phyloP scores from a whole-genome alignment of 768 basidiomycete species.

The Lentinus tigrinus region DNA sequence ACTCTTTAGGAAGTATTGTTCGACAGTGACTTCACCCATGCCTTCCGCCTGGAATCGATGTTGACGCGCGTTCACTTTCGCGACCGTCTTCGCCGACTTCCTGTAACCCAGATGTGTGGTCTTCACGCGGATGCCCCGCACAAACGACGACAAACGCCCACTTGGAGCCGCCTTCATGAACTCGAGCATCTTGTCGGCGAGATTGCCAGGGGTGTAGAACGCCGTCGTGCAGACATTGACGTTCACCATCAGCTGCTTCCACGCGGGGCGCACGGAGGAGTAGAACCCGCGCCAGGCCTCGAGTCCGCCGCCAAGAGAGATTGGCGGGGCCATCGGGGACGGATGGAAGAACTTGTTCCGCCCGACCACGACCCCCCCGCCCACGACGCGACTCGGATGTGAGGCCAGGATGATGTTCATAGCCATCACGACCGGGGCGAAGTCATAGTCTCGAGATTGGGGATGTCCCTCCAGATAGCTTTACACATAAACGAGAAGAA shows the following conservation, averaged over 20 bases:
- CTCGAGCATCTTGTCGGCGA: slow-evolving; percentile 41
- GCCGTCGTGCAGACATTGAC: slow-evolving; percentile 54
- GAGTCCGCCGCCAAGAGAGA: slow-evolving; percentile 49
- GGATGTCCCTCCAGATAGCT: slow-evolving; percentile 48
- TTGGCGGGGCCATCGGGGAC: slow-evolving; percentile 25
- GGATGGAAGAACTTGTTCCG: slow-evolving; percentile 54
- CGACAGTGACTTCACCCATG: slow-evolving; percentile 41
- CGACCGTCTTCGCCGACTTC: slow-evolving; percentile 65
- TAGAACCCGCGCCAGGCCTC: slow-evolving; percentile 58
- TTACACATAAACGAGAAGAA: background rate
- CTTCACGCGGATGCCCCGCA: slow-evolving; percentile 61
- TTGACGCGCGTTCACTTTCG: slow-evolving; percentile 37
- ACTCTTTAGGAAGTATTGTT: slow-evolving; percentile 49
- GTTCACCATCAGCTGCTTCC: slow-evolving; percentile 51
- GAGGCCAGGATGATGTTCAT: slow-evolving; percentile 50
- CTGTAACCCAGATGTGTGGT: slow-evolving; percentile 72
- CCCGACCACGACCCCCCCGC: slow-evolving; percentile 51
- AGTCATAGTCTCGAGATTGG: slow-evolving; percentile 43
- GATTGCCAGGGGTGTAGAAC: slow-evolving; percentile 42
- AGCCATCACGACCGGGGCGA: slow-evolving; percentile 47
- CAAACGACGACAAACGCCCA: slow-evolving; percentile 60
- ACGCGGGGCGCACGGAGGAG: slow-evolving; percentile 38
- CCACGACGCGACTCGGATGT: slow-evolving; percentile 37
- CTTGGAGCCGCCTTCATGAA: slow-evolving; percentile 53
- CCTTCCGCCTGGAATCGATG: slow-evolving; percentile 43